phyloP scores from a whole-genome alignment of 2,329 filamentous ascomycete genomes.

The Penicillium frequentans region DNA sequence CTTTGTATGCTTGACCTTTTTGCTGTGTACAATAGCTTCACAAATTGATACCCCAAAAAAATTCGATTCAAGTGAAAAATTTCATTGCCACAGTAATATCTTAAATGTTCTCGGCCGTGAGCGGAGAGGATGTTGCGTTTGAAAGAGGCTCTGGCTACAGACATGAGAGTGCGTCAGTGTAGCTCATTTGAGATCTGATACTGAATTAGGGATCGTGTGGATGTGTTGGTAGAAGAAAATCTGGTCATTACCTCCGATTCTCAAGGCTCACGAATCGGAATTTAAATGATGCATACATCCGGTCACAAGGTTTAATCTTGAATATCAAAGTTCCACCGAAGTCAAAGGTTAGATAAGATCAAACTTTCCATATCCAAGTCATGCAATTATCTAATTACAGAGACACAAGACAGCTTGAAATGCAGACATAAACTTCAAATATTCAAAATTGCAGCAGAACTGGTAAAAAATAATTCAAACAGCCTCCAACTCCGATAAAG shows the following conservation, averaged over 20 bases:
- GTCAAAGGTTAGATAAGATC: background rate
- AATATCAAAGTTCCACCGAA: no score
- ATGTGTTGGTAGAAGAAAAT: no score
- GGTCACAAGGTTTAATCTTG: no score
- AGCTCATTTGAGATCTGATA: no score
- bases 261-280: no score
- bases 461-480: background rate
- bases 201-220: no score
- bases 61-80: background rate
- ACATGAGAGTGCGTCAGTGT: no score
- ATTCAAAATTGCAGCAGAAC: background rate
- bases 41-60: background rate
- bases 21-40: background rate
- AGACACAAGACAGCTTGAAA: background rate
- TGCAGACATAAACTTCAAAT: background rate
- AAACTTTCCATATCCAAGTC: background rate
- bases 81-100: background rate
- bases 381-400: background rate
- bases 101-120: background rate
- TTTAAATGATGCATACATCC: no score
- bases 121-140: no score
- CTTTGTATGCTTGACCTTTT: background rate
- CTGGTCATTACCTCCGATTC: no score
- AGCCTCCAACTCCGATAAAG: background rate
- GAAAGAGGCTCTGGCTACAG: no score